Base-by-base conservation (phyloP, 176 grass and related monocot genomes). In the Rhynchospora tenuis region DNA sequence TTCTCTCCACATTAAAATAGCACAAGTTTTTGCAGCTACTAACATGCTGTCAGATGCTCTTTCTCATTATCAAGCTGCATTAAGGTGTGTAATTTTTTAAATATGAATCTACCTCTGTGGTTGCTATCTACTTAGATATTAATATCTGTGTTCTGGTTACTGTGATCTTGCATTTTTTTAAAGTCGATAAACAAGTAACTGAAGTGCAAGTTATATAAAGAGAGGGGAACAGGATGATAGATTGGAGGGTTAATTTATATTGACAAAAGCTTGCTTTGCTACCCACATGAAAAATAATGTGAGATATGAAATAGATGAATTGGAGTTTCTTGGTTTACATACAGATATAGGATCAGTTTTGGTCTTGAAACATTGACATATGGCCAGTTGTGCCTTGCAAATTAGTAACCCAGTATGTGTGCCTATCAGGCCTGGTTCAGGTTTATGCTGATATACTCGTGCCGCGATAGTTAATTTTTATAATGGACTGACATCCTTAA, bases 1-100 rank as follows among this genome's bases (percentile, higher is more conserved):
- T 84, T 98, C 95, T 84, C 91, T 98, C 80, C 92, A 98, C 62
- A 86, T 95, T 69, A 98, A 95, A 67, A 84, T 98, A 86, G 95
- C 95, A 84, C 91, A 98, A 95, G 88, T 98, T 74, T 91, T 90
- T 90, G 92, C 86, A 20, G 91, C 82, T 51, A 95, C 89, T 28
- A 95, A 94, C 86, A 90, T 95, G 89, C 86, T 98, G 73, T 95
- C 95, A 43, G 95, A 98, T 80, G 89, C 95, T 81, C 91, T 98
- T 82, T 91, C 90, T 29, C 95, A 95, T 86, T 98, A 91, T 70
- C 95, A 98, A 90, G 87, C 92, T 84, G 95, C 95, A 87, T 84
- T 98, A 91, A 98, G 95, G 95, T 98, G 82, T 17, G 24, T n/a
- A 64, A 63, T 26, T 31, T 61, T 50, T 51, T 20, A 16, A 73